Percentiles rank a stretch among this genome's conserved stretches.
These are phyloP conservation scores for Candida albicans DNA, from an alignment of 1,139 yeast species.

Conservation along the genomic window DNA sequence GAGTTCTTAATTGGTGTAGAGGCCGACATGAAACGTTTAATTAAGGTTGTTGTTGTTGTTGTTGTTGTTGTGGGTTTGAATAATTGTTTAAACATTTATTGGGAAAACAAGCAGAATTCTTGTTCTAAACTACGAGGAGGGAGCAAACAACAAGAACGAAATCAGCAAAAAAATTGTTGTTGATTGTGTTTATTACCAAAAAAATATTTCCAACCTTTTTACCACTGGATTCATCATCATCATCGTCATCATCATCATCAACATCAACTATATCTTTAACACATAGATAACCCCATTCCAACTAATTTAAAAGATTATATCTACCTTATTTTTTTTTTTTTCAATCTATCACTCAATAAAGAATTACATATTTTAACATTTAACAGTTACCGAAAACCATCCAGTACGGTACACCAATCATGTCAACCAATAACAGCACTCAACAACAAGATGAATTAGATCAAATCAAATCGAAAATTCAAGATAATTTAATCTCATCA, in stretches of 20 bases:
- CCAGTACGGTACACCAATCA: too few relatives aligned
- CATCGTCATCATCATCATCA: too few relatives aligned
- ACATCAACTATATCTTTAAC: too few relatives aligned
- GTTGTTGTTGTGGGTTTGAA: background rate
- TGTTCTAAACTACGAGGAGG: background rate
- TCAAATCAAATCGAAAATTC: slow-evolving; percentile 62
- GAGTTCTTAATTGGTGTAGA: slow-evolving; percentile 24
- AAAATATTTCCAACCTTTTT: too few relatives aligned
- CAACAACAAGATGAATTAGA: slow-evolving; percentile 44
- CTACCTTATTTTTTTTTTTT: too few relatives aligned
- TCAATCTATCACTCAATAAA: too few relatives aligned
- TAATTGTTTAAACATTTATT: slow-evolving; percentile 5
- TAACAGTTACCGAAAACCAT: too few relatives aligned
- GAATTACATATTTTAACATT: background rate
- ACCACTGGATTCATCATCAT: too few relatives aligned
- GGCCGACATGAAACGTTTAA: slow-evolving; percentile 16
- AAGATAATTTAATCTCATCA: slow-evolving; percentile 67
- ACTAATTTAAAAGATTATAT: too few relatives aligned
- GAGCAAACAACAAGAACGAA: background rate
- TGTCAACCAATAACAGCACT: slow-evolving; percentile 12
- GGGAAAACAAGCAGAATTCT: background rate
- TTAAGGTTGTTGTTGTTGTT: slow-evolving; percentile 5
- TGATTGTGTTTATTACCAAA: too few relatives aligned
- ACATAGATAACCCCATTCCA: too few relatives aligned
- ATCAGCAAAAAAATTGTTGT: too few relatives aligned